Evolutionary conservation across 768 basidiomycete species (phyloP), one percentile per base, ranked within the genome.

Genomic region (Rhodotorula babjevae): DNA sequence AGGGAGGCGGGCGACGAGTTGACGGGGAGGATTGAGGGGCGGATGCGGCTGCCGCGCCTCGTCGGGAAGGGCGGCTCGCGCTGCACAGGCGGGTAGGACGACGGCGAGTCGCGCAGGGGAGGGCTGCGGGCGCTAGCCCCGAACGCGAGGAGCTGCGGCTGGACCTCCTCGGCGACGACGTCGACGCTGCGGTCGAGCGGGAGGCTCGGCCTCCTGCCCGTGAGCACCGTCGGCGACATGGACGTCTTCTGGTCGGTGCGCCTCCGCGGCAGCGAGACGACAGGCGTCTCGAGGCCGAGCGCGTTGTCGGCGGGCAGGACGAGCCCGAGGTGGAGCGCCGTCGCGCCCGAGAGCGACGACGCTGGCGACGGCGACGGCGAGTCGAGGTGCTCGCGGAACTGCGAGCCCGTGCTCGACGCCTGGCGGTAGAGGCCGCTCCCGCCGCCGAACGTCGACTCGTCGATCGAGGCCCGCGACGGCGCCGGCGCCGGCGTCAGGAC

Each of bases 321-420:
- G 49, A 50, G 11, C 31, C 27, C 33, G 42, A 60, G 23, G 1
- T 52, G 40, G 25, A 11, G 25, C 23, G 50, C 36, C 10, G 33
- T 18, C 33, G 31, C 33, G 10, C 14, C 7, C 12, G 23, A 27
- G 16, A 31, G 6, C 25, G 16, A 40, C 50, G 52, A 53, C 1
- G 25, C 9, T 16, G 46, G 10, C 21, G 61, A 12, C 29, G 31
- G 3, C 23, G 31, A 9, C 5, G 52, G n/a, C 36, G 55, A 55
- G 40, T 65, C 47, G 40, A 67, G 19, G 59, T 67, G 66, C 50
- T 67, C 66, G 66, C 42, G 23, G 47, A 67, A 67, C 40, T 53
- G 16, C 14, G 23, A 25, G 40, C 50, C 31, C 7, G 31, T 42
- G 47, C 19, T 21, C 1, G 66, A 27, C 50, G 40, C 27, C 16